Conservation (phyloP, 345 rosid genomes). For the Heritiera fomes region DNA sequence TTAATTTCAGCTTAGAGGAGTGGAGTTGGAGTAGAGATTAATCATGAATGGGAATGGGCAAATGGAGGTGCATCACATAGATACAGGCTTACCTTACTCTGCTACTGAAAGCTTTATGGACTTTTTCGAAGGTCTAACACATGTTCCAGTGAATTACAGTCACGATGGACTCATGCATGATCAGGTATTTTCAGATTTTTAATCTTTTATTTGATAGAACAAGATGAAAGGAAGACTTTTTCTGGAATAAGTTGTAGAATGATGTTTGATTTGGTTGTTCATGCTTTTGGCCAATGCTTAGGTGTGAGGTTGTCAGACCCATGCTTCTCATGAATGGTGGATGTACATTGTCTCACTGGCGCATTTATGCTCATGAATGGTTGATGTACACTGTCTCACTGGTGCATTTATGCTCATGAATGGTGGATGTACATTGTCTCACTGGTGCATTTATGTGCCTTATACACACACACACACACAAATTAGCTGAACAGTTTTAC, state of each 20-base stretch:
- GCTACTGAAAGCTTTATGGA: conserved; percentile 59
- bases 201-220: background rate
- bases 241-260: background rate
- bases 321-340: background rate
- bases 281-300: conserved; percentile 21
- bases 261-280: conserved; percentile 19
- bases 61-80: conserved; percentile 58
- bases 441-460: conserved; percentile 9
- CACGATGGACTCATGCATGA: conserved; percentile 40
- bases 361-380: background rate
- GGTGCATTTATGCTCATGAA: background rate
- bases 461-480: background rate
- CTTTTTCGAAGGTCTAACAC: conserved; percentile 54
- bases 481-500: background rate
- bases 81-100: conserved; percentile 59
- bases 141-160: conserved; percentile 41
- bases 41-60: conserved; percentile 51
- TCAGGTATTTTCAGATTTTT: conserved; percentile 43
- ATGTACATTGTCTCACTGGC: background rate
- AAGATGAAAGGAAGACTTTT: background rate
- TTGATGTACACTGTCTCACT: too few species aligned
- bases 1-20: conserved; percentile 32
- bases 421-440: background rate
- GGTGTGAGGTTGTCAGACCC: conserved; percentile 23
- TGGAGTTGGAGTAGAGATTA: conserved; percentile 3